Evolutionary conservation across 352 stramenopile species (phyloP).

Genomic region (Pseudoperonospora humuli): DNA sequence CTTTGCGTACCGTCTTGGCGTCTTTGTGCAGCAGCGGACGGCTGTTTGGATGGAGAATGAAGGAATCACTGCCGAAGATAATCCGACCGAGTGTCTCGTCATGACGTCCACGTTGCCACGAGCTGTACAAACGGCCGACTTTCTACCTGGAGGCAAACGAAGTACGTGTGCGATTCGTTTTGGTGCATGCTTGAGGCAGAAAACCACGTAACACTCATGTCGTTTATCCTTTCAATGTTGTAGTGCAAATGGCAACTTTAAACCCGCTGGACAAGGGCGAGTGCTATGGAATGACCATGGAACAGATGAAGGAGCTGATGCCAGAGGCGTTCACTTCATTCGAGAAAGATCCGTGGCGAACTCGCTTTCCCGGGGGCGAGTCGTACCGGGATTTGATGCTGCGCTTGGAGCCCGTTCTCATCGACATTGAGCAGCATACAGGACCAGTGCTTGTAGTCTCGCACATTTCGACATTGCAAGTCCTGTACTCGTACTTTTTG

Average conservation of each 20-base stretch:
- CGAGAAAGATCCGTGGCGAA: slow-evolving; percentile 66
- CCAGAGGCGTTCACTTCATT: slow-evolving; percentile 64
- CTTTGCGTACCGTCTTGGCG: slow-evolving; percentile 88
- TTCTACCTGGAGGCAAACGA: slow-evolving; percentile 31
- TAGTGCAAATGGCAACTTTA: slow-evolving; percentile 73
- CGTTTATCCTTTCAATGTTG: slow-evolving; percentile 2
- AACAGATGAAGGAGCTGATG: slow-evolving; percentile 66
- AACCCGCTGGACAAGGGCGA: slow-evolving; percentile 83
- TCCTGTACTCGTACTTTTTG: slow-evolving; percentile 85
- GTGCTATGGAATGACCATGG: slow-evolving; percentile 80
- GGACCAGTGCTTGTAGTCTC: slow-evolving; percentile 78
- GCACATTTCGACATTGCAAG: slow-evolving; percentile 79
- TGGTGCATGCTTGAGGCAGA: too few species aligned
- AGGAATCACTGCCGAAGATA: slow-evolving; percentile 32
- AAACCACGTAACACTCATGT: slow-evolving; percentile 5
- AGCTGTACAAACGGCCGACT: slow-evolving; percentile 67
- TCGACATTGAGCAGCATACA: slow-evolving; percentile 89
- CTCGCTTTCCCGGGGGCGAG: slow-evolving; percentile 85
- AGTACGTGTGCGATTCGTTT: slow-evolving; percentile 26
- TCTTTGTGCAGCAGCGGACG: slow-evolving; percentile 87
- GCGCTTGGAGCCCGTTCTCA: slow-evolving; percentile 87
- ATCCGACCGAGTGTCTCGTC: slow-evolving; percentile 44
- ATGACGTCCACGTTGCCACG: slow-evolving; percentile 79
- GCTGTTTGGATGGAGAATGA: slow-evolving; percentile 38
- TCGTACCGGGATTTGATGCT: slow-evolving; percentile 93